Conservation (phyloP, 2,329 filamentous ascomycete species). For the Arthroderma sp. region DNA sequence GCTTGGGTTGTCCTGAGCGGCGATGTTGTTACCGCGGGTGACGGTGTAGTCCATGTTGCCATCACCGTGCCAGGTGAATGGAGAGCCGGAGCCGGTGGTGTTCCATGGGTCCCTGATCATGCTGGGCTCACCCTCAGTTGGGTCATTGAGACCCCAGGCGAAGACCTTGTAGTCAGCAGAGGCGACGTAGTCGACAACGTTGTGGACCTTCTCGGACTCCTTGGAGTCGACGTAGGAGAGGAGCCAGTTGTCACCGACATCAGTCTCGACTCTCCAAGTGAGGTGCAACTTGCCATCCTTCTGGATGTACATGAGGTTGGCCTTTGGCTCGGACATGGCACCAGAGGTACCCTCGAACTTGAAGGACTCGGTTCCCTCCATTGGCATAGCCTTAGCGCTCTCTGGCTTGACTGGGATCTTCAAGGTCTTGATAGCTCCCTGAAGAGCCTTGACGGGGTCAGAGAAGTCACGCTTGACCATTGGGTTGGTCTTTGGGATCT, state of each 20-base stretch:
- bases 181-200: conserved; percentile 12
- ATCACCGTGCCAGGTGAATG: conserved; percentile 12
- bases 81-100: conserved; percentile 1
- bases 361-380: conserved; percentile 8
- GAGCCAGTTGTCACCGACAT: conserved; percentile 14
- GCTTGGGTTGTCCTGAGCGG: conserved; percentile 11
- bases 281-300: conserved; percentile 9
- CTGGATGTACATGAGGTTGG: conserved; percentile 11
- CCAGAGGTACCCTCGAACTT: conserved; percentile 13
- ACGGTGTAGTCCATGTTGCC: conserved; percentile 6
- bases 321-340: conserved; percentile 10
- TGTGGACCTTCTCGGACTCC: conserved; percentile 11
- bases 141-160: conserved; percentile 12
- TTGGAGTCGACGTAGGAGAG: conserved; percentile 13
- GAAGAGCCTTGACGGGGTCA: conserved; percentile 12
- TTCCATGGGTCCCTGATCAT: conserved; percentile 11
- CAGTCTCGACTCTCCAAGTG: conserved; percentile 14
- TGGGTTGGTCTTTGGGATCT: conserved; percentile 10
- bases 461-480: conserved; percentile 8
- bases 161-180: conserved; percentile 11
- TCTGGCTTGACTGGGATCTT: conserved; percentile 10
- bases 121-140: conserved; percentile 10
- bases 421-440: conserved; percentile 7
- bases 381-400: conserved; percentile 9
- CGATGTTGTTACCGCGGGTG: conserved; percentile 12